These are phyloP conservation scores for Papiliotrema nemorosa DNA, from an alignment of 1,284 basidiomycete genomes.

Conservation along the genomic window DNA sequence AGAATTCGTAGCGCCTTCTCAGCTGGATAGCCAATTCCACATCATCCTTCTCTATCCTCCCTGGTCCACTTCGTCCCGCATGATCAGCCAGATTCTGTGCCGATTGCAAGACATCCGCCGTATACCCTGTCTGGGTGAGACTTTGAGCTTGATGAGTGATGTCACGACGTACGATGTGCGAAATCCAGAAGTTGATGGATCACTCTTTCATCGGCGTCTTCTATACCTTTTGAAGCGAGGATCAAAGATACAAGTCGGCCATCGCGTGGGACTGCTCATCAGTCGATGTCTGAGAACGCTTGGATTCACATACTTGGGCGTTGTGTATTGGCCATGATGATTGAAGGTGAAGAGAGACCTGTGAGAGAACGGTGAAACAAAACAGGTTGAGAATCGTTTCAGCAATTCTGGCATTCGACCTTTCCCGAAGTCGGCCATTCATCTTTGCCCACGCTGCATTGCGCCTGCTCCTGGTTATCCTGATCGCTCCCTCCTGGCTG, in stretches of 20 bases:
- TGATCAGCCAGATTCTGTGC: conserved; percentile 93
- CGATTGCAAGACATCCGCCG: conserved; percentile 83
- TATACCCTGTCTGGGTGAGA: conserved; percentile 61
- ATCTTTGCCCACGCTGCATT: no score
- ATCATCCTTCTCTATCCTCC: conserved; percentile 85
- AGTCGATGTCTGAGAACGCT: no score
- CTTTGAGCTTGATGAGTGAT: neutral
- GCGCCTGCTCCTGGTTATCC: no score
- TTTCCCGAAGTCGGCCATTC: no score
- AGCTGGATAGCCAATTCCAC: conserved; percentile 86
- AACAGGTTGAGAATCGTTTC: no score
- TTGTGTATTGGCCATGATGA: no score
- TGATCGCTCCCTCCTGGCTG: no score
- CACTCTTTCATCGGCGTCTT: conserved; percentile 90
- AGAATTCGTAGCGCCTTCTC: conserved; percentile 90
- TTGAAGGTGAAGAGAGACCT: no score
- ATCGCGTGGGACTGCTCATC: conserved; percentile 72
- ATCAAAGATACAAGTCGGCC: conserved; percentile 89
- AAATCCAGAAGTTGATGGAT: conserved; percentile 95
- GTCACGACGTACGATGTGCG: conserved; percentile 61
- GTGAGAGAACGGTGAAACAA: no score
- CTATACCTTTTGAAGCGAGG: conserved; percentile 87
- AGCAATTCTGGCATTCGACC: no score
- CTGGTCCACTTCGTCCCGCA: conserved; percentile 62
- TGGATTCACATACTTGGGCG: no score